A percentile compares a stretch with the other conserved stretches of the same genome.
Conservation (phyloP, 2,329 filamentous ascomycete species). For the Clonostachys solani region DNA sequence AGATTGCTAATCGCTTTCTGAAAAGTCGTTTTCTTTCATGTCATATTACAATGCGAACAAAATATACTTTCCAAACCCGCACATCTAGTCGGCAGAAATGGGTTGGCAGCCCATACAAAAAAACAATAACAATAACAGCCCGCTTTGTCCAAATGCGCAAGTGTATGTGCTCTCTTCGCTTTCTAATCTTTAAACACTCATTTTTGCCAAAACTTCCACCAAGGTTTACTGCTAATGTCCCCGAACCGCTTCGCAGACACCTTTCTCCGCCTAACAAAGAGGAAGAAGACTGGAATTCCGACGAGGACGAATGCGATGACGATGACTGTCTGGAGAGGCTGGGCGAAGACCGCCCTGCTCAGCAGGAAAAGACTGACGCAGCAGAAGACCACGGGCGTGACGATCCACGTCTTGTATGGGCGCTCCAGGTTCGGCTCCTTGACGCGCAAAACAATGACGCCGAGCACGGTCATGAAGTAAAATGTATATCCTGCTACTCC, state of each 20-base stretch:
- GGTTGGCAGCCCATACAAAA: no score
- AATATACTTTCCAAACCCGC: no score
- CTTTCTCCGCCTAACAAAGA: slow-evolving; percentile 69
- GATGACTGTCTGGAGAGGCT: slow-evolving; percentile 84
- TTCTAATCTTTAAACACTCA: background rate
- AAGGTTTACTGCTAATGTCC: slow-evolving; percentile 24
- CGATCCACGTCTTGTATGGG: slow-evolving; percentile 95
- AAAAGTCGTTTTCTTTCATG: no score
- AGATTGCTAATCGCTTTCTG: no score
- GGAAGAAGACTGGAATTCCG: slow-evolving; percentile 86
- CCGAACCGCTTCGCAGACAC: slow-evolving; percentile 35
- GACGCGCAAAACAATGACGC: slow-evolving; percentile 85
- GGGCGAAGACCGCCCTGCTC: slow-evolving; percentile 81
- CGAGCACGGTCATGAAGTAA: slow-evolving; percentile 93
- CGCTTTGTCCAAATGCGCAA: no score
- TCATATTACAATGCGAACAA: no score
- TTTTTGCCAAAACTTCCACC: slow-evolving; percentile 60
- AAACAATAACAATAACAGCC: no score
- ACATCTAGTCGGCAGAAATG: no score
- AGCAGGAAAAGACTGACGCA: slow-evolving; percentile 93
- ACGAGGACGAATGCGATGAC: slow-evolving; percentile 81
- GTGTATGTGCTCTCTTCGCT: no score
- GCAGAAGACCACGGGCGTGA: slow-evolving; percentile 96
- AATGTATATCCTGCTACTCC: slow-evolving; percentile 96
- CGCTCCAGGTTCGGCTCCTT: slow-evolving; percentile 82